Evolutionary conservation across 257 asterid species (phyloP), one percentile per base, ranked within the genome.

Genomic region (Lycium ferocissimum): DNA sequence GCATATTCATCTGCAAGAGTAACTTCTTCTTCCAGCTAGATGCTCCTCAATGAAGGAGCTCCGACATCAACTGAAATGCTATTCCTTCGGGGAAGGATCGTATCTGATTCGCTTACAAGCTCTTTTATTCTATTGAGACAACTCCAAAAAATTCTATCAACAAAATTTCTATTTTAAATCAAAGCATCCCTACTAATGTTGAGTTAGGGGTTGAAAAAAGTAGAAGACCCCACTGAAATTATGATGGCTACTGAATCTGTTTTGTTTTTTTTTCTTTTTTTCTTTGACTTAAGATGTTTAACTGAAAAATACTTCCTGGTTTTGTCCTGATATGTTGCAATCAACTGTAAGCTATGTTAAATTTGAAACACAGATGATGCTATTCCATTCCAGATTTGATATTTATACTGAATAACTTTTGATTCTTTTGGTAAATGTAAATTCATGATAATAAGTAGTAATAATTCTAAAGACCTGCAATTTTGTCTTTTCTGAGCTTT

Each of bases 1-100:
- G 92, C 86, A 20, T 87, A 88, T 56, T 92, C 98, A 86, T 91
- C 95, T 67, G 71, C 95, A 13, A 62, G 37, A 51, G 14, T 81
- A 57, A 85, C 69, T 59, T 91, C 92, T 54, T 82, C 85, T 84
- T 84, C 85, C 84, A 85, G 71, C 82, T 56, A 86, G 85, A 65
- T 26, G 85, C 84, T 88, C 88, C 80, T 89, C 33, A 59, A 38
- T 67, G 88, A 76, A 37, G 89, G 83, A 20, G 82, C 56, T 17
- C 85, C 91, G 9, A 90, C 49, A 79, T 90, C 92, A 26, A 85
- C 71, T 26, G 88, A 84, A 6, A 53, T 73, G 70, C 84, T 89
- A 53, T 83, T 94, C 96, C 92, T 79, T 63, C 61, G 66, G 35
- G 82, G 35, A 85, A 85, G 80, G 40, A 84, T 65, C 83, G 84